Evolutionary conservation across 2,329 filamentous ascomycete genomes (phyloP).

Genomic region (Hymenoscyphus fraxineus): DNA sequence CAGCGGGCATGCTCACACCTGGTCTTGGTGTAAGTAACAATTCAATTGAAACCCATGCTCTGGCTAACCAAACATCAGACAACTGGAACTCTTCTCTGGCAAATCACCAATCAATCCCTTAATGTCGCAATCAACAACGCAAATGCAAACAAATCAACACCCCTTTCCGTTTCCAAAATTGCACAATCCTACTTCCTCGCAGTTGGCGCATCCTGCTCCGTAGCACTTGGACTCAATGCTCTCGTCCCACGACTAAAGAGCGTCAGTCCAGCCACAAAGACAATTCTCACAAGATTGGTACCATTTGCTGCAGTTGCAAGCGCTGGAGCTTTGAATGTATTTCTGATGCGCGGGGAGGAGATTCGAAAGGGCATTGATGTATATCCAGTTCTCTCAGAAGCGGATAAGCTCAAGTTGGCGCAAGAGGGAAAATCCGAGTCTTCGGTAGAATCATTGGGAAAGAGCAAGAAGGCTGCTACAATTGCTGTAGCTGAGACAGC

Average conservation of each 20-base stretch:
- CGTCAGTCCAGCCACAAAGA: constrained; percentile 69
- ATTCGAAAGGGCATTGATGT: constrained; percentile 91
- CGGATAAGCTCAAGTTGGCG: constrained; percentile 57
- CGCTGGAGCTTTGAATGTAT: constrained; percentile 89
- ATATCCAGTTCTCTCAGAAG: constrained; percentile 72
- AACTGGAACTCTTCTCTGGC: constrained; percentile 85
- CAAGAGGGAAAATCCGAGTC: constrained; percentile 59
- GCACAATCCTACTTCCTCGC: constrained; percentile 88
- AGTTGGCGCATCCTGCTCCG: constrained; percentile 87
- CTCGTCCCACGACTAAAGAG: constrained; percentile 79
- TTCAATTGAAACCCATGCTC: background rate
- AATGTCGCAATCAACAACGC: constrained; percentile 98
- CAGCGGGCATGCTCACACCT: constrained; percentile 93
- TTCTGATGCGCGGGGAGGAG: constrained; percentile 96
- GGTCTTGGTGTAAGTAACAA: constrained; percentile 60
- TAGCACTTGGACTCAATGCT: constrained; percentile 87
- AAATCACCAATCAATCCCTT: constrained; percentile 93
- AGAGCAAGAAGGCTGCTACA: constrained; percentile 81
- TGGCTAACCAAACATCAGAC: constrained; percentile 48
- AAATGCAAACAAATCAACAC: constrained; percentile 96
- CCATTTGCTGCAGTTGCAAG: constrained; percentile 94
- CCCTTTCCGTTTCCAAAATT: constrained; percentile 75
- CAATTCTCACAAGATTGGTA: constrained; percentile 79
- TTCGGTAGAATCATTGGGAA: constrained; percentile 71
- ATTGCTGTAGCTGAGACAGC: constrained; percentile 92